Base-by-base conservation (phyloP, 257 asterid species). In the Ilex asprella region DNA sequence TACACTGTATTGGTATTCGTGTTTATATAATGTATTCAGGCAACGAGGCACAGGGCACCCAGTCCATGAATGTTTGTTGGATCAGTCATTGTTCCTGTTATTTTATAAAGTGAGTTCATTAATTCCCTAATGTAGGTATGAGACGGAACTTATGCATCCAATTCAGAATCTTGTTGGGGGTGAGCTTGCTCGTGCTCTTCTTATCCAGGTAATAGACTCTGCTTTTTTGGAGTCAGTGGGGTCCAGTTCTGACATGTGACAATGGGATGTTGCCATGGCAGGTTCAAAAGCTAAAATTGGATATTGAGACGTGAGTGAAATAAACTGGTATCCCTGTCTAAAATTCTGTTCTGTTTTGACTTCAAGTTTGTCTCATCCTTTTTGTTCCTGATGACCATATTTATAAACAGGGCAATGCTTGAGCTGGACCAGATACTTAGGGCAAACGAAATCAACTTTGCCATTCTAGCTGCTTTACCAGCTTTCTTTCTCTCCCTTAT, bases 271-370 rank as follows among this genome's bases (percentile, higher is more conserved):
- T 63, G 39, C 2, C 1, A 30, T 64, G 56, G 70, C 94, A 93
- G 99, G 95, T 93, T 80, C 99, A 93, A 81, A 93, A 93, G 90
- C 92, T 93, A 67, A 93, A 93, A 72, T 83, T 93, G 78, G 97
- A 93, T 69, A 85, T 85, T 64, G 97, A 93, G 77, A 94, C 83
- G 99, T 93, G 81, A 89, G 97, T 80, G 60, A 58, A 77, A 69
- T 46, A 56, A 39, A 58, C 64, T 61, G 49, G 63, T 66, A 59
- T 59, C 55, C 74, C 68, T 29, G 59, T 56, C 53, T 67, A 62
- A 30, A 50, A 57, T 30, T 60, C 56, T 32, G 30, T 58, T 39
- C 10, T 49, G 60, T 58, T 60, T 60, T 44, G 55, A 73, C 66
- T 73, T 66, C 66, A 61, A 55, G 39, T 59, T 81, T 66, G 56